Base-by-base conservation (phyloP, 1,284 basidiomycete genomes). In the Papiliotrema fonsecae region DNA sequence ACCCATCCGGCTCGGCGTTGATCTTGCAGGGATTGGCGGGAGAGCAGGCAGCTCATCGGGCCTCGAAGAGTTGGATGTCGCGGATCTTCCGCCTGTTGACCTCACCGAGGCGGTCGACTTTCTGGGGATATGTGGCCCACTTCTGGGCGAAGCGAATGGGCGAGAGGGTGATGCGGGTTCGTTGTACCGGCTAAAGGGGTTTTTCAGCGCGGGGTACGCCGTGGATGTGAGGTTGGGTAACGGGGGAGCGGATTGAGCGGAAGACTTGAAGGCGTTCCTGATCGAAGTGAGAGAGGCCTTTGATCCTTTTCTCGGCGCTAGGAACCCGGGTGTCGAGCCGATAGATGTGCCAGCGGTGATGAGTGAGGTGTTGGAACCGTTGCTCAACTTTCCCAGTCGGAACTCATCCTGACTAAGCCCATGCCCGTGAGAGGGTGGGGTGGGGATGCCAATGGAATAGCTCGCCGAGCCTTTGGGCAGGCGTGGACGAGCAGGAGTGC, bases 251-350 rank as follows among this genome's bases (percentile, higher is more conserved):
- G 64, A 54, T 16, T 55, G 30, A 13, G 37, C 45, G 3, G 46
- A 39, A 4, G 54, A 49, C 72, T 88, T 91, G 80, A 93, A 91
- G 4, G 88, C 87, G 67, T 90, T 90, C 45, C 87, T 83, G 49
- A 93, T 81, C 6, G 47, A 49, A 2, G 46, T 47, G 18, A 47
- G 26, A 7, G 86, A 90, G 1, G 88, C 87, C 57, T 91, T 87
- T 1, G 86, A 74, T 57, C 90, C 90, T 76, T 89, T 89, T 42
- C 82, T 77, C 61, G 87, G 83, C 2, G 54, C 50, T 2, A 70
- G 51, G 16, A 66, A 60, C 0, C 61, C 60, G 3, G 61, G 42
- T 0, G 49, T 46, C 0, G 60, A 62, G 14, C 57, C 51, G 24
- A 66, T 59, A 18, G 58, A 60, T 2, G 60, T 63, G 5, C 60